Evolutionary conservation across 2,329 filamentous ascomycete species (phyloP), one percentile per base, ranked within the genome.

Genomic region (Grosmannia serpens): DNA sequence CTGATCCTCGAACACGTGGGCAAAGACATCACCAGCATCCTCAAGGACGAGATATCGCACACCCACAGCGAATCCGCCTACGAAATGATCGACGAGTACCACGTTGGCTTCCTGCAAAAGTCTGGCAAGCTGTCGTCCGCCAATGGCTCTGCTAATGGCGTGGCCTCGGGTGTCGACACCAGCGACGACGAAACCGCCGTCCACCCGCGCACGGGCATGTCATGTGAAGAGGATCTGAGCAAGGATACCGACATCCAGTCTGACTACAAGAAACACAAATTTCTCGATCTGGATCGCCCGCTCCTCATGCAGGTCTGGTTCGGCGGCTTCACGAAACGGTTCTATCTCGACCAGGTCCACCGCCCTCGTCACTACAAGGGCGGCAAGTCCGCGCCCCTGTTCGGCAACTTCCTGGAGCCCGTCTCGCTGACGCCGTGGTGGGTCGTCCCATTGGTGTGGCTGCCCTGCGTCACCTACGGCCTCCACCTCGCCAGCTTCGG

Each of bases 371-470:
- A 99, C 72, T 99, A 97, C 79, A 95, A 86, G 70, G 92, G 92
- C 64, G 94, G 94, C 60, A 84, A 85, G 62, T 96, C 91, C 8
- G 94, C 94, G 44, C 94, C 94, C 24, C 75, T 99, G 27, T 99
- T 99, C 73, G 94, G 94, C 61, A 97, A 99, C 74, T 95, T 99
- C 71, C 77, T 99, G n/a, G 94, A 99, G 74, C 94, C 94, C n/a
- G 75, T 99, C 60, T 91, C 86, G 71, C 88, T 91, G 78, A 99
- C 94, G 2, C 83, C 94, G 1, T 99, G 94, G 94, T 99, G 87
- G 84, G 71, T 95, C 51, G 80, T 99, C 13, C 94, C 94, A 3
- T 78, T 78, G 0, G 61, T 95, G 1, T 99, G 94, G 94, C 70
- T 94, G 49, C 94, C 94, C n/a, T 81, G 77, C 22, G 81, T 96